Base-by-base conservation (phyloP, 768 basidiomycete genomes). In the Mrakia frigida region DNA sequence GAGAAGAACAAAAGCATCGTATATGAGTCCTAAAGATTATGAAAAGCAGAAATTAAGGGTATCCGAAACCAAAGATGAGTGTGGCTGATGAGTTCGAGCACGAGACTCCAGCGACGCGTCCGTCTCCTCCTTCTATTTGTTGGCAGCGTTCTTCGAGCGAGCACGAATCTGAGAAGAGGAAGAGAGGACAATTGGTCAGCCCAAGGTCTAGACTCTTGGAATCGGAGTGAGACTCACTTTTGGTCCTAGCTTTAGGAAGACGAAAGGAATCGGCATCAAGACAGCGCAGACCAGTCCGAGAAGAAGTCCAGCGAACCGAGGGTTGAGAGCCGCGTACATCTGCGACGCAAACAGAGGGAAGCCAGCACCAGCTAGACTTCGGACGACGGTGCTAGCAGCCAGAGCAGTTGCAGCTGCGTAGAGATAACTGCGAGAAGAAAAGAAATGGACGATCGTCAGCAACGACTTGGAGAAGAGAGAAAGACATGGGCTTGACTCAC, bases 331-430 rank as follows among this genome's bases (percentile, higher is more conserved):
- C 6, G 81, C 77, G 80, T 84, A 85, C 84, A 85, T 84, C 77
- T 84, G 82, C 16, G 76, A 79, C 0, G 82, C 83, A 78, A 83
- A 84, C 23, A 84, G 79, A 35, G 77, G 81, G 74, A 82, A 81
- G 18, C 72, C 82, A 28, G 82, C 82, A 65, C 83, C 83, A 63
- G 82, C 82, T 5, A 80, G 23, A 1, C 81, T 82, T 78, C 83
- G 81, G 18, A 78, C 72, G 73, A 83, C 81, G 35, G 83, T 82
- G 39, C 80, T 81, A 6, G 82, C 81, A 0, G 85, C 83, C 6
- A 85, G 79, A n/a, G 85, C 84, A 23, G 82, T 82, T 39, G 85
- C 84, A 23, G 84, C 84, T 5, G 82, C 82, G 79, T 81, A 82
- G 13, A 85, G 81, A 28, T 56, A 39, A 25, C 35, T 68, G 77